phyloP scores from a whole-genome alignment of 2,329 filamentous ascomycete genomes.

The Fusarium devonianum region DNA sequence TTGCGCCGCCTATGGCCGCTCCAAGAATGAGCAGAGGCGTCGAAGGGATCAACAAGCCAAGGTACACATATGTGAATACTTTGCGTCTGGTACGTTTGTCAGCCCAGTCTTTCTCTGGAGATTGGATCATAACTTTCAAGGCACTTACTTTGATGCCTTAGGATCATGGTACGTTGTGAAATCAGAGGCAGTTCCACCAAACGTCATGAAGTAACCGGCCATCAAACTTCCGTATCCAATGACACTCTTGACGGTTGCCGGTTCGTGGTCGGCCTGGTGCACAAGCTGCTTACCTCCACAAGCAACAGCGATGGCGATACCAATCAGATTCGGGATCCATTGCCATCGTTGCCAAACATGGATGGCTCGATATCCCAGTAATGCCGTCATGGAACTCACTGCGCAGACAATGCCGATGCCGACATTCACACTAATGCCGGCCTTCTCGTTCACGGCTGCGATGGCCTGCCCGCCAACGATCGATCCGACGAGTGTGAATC shows the following conservation, averaged over 20 bases:
- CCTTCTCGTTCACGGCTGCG: conserved; percentile 52
- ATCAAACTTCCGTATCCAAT: conserved; percentile 56
- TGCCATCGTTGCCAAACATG: conserved; percentile 64
- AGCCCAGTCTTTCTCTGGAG: conserved; percentile 46
- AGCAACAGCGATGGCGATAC: conserved; percentile 60
- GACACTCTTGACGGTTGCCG: conserved; percentile 49
- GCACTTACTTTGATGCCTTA: conserved; percentile 31
- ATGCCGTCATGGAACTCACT: conserved; percentile 60
- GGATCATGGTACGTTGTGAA: conserved; percentile 61
- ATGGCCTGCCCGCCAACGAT: conserved; percentile 64
- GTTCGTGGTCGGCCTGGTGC: conserved; percentile 52
- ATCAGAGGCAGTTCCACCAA: conserved; percentile 63
- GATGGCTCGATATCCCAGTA: conserved; percentile 62
- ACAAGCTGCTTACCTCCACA: conserved; percentile 59
- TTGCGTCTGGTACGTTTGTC: conserved; percentile 40
- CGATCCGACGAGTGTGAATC: conserved; percentile 64
- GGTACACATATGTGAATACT: conserved; percentile 50
- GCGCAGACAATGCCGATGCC: conserved; percentile 64
- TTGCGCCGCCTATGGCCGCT: conserved; percentile 49
- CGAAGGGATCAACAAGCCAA: conserved; percentile 53
- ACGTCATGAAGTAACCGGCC: conserved; percentile 62
- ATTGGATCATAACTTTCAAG: background rate
- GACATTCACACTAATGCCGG: conserved; percentile 57
- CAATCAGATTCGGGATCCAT: conserved; percentile 63
- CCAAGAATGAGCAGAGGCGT: conserved; percentile 50